Evolutionary conservation across 495 filamentous ascomycete species (phyloP), one percentile per base, ranked within the genome.

Genomic region (Durotheca rogersii): DNA sequence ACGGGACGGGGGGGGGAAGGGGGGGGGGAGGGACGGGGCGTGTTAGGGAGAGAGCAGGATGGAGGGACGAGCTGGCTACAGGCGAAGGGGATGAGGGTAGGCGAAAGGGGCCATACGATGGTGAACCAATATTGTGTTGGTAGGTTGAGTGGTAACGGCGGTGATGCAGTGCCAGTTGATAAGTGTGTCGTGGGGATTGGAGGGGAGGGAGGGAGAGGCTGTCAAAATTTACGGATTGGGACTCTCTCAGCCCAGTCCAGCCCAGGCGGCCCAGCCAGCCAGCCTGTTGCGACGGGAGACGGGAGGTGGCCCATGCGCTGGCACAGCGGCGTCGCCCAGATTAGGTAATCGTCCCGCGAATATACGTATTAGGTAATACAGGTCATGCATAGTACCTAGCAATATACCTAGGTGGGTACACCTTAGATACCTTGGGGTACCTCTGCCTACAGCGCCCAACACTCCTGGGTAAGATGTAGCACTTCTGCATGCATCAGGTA

Each of bases 181-280:
- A 58, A 53, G 48, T 58, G 48, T 58, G 47, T 52, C 47, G 34
- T 34, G 48, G 48, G 47, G 54, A 44, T 39, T 38, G 35, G 29
- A 41, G 47, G 34, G 17, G 27, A 50, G 39, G 35, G 34, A n/a
- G 33, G 34, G 35, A 23, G 41, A 59, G 56, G 56, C 56, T 59
- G 49, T 45, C 45, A 53, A 59, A 46, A 46, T 40, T 48, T 27
- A 27, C 23, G 32, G 23, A 17, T 39, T 44, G 34, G 11, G 16
- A 30, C 50, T 59, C 9, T 27, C 23, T 53, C 56, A 59, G 56
- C 56, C 56, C 56, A 53, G 49, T 53, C 49, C 45, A 58, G 55
- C 53, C 47, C 47, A 27, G 9, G 23, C 4, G 23, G 23, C 9
- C 9, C 9, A 27, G 23, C 4, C 9, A 27, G 23, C 4, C 9